These are phyloP conservation scores for Mucor plumbeus DNA, from an alignment of 371 early-diverging fungal species.

Conservation along the genomic window DNA sequence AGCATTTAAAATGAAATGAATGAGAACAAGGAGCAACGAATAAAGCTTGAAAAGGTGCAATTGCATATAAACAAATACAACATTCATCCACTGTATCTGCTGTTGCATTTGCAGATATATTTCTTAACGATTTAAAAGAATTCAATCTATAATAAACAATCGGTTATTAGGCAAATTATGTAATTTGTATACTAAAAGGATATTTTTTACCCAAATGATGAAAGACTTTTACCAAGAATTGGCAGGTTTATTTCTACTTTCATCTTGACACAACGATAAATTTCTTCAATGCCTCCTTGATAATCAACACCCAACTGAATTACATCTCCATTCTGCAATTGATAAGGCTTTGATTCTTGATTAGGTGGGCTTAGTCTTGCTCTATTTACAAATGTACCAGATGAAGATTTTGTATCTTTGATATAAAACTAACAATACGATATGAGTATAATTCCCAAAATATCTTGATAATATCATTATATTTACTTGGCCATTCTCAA, in stretches of 20 bases:
- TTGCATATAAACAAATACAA: constrained; percentile 91
- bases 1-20: constrained; percentile 92
- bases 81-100: constrained; percentile 66
- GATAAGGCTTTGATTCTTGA: constrained; percentile 73
- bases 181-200: neutral
- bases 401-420: constrained; percentile 83
- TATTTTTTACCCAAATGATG: constrained; percentile 10
- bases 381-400: constrained; percentile 91
- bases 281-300: constrained; percentile 73
- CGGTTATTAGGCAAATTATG: neutral
- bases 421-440: constrained; percentile 73
- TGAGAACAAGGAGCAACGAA: constrained; percentile 94
- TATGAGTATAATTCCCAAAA: neutral
- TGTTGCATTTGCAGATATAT: constrained; percentile 26
- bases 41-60: constrained; percentile 87
- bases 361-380: constrained; percentile 78
- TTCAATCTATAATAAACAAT: constrained; percentile 32
- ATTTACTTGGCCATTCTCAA: constrained; percentile 44
- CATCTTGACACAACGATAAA: constrained; percentile 25
- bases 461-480: constrained; percentile 51
- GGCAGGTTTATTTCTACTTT: constrained; percentile 17
- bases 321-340: constrained; percentile 79
- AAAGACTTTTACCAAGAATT: neutral
- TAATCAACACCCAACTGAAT: constrained; percentile 88
- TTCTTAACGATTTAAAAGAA: constrained; percentile 42